A percentile compares a stretch with the other conserved stretches of the same genome.
Conservation (phyloP, 2,329 filamentous ascomycete species). For the Hypocreales sp. region DNA sequence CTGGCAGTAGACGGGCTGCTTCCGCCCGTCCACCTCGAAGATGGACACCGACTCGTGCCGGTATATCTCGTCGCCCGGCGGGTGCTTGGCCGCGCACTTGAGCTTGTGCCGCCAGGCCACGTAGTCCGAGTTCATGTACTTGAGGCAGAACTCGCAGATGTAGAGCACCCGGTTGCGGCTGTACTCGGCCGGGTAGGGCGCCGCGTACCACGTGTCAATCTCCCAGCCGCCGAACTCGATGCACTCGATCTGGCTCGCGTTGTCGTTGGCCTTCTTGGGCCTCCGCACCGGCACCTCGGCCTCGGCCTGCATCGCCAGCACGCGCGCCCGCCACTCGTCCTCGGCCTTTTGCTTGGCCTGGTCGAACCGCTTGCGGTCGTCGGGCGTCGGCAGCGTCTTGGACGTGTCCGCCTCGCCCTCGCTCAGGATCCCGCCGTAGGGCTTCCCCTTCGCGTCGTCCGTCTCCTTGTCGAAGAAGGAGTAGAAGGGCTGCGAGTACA, state of each 20-base stretch:
- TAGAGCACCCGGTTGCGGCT: constrained; percentile 93
- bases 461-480: constrained; percentile 80
- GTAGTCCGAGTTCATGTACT: constrained; percentile 99
- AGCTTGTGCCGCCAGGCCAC: constrained; percentile 96
- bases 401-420: constrained; percentile 85
- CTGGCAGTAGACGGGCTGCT: constrained; percentile 96
- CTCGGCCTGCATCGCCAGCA: constrained; percentile 44
- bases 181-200: constrained; percentile 96
- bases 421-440: constrained; percentile 83
- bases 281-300: constrained; percentile 47
- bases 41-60: constrained; percentile 81
- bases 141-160: constrained; percentile 97
- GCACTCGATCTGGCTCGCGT: constrained; percentile 93
- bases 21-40: constrained; percentile 93
- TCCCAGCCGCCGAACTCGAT: constrained; percentile 97
- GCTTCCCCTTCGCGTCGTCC: constrained; percentile 81
- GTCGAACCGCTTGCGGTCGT: constrained; percentile 77
- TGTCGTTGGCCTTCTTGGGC: constrained; percentile 62
- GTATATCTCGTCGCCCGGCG: constrained; percentile 95
- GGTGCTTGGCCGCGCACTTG: constrained; percentile 93
- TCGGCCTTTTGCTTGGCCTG: constrained; percentile 82
- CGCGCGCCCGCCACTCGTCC: constrained; percentile 69
- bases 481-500: constrained; percentile 67
- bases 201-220: constrained; percentile 98
- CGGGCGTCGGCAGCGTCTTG: constrained; percentile 65